Evolutionary conservation across 1,139 yeast genomes (phyloP).

Genomic region (Candida pseudoviswanathii): DNA sequence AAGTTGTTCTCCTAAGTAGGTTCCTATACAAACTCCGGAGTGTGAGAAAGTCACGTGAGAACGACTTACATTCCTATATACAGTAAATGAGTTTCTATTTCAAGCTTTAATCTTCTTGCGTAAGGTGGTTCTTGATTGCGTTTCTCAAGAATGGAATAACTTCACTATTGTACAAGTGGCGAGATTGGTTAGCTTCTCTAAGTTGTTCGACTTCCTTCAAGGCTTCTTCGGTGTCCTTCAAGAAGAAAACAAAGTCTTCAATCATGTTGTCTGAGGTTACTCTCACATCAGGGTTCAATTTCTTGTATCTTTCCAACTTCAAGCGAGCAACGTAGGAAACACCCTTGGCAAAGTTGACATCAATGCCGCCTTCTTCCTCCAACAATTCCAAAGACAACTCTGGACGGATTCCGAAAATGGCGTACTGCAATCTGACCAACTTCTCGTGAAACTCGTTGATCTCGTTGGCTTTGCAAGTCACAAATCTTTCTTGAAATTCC

Average conservation of each 20-base stretch:
- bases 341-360: constrained; percentile 61
- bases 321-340: constrained; percentile 66
- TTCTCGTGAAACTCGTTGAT: constrained; percentile 65
- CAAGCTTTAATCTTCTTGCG: constrained; percentile 14
- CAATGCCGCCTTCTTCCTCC: constrained; percentile 52
- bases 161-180: constrained; percentile 41
- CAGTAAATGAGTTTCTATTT: background rate
- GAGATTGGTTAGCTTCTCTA: constrained; percentile 34
- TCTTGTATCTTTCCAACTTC: constrained; percentile 47
- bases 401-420: constrained; percentile 75
- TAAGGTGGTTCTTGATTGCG: constrained; percentile 29
- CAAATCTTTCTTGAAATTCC: constrained; percentile 60
- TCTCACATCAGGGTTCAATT: constrained; percentile 20
- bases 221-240: constrained; percentile 54
- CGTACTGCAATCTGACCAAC: constrained; percentile 75
- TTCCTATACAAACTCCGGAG: background rate
- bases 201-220: constrained; percentile 50
- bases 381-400: constrained; percentile 40
- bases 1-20: background rate
- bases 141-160: constrained; percentile 41
- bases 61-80: background rate
- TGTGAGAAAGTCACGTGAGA: too few relatives aligned
- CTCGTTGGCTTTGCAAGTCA: constrained; percentile 58
- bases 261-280: constrained; percentile 15
- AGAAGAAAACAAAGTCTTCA: constrained; percentile 48